Conservation (phyloP, 2,329 filamentous ascomycete genomes). For the Chaetomium olivaceum region DNA sequence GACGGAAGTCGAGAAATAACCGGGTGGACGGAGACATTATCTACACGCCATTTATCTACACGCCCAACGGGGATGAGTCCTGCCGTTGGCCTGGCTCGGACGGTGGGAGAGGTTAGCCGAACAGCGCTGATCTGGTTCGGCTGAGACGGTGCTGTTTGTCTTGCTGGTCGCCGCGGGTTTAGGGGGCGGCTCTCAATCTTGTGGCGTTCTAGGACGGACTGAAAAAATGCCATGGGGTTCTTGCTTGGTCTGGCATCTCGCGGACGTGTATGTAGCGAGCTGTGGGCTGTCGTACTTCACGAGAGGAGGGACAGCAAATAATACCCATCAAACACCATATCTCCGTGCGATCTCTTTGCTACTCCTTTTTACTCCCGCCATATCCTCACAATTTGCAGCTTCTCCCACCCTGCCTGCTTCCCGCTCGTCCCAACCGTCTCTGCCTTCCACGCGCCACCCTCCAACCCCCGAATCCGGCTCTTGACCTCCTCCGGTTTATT, state of each 20-base stretch:
- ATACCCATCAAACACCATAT: not conserved
- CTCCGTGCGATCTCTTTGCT: not conserved
- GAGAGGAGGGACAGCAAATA: not conserved
- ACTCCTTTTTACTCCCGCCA: conserved; percentile 56
- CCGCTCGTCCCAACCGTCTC: conserved; percentile 81
- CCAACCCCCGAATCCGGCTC: conserved; percentile 34
- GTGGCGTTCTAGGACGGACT: conserved; percentile 19
- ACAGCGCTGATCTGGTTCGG: not conserved
- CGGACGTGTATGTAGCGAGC: conserved; percentile 1
- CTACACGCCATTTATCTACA: not conserved
- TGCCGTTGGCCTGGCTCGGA: not conserved
- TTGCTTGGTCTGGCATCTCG: conserved; percentile 10
- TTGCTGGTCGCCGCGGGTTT: not conserved
- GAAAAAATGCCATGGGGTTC: conserved; percentile 8
- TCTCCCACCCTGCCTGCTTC: conserved; percentile 91
- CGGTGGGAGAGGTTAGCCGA: not conserved
- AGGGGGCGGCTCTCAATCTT: not conserved
- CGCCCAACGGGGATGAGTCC: not conserved
- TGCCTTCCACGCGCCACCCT: conserved; percentile 60
- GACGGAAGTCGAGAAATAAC: not conserved
- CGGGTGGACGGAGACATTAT: not conserved
- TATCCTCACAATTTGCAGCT: conserved; percentile 82
- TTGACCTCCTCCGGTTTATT: conserved; percentile 68
- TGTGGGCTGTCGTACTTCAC: not conserved
- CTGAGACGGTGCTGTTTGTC: not conserved